These are phyloP conservation scores for Fusarium penzigii DNA, from an alignment of 2,329 filamentous ascomycete genomes.

Conservation along the genomic window DNA sequence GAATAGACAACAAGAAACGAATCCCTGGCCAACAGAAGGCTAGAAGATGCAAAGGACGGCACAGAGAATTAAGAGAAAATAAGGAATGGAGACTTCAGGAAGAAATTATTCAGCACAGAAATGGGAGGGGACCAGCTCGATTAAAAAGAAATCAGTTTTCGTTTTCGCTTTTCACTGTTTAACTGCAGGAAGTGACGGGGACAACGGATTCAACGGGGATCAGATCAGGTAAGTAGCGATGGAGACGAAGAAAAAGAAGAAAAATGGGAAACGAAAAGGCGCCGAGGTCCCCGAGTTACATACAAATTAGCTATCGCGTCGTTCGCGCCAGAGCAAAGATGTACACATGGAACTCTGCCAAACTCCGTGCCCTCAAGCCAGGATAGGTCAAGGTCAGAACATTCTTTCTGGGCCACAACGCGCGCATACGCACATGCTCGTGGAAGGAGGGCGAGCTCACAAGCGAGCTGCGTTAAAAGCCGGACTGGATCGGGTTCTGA, in stretches of 20 bases:
- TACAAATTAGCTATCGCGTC: constrained; percentile 2
- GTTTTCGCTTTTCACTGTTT: neutral
- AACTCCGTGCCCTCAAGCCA: too few species aligned
- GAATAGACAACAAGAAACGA: constrained; percentile 5
- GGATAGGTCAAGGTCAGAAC: too few species aligned
- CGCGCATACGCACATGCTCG: neutral
- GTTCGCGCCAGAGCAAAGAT: too few species aligned
- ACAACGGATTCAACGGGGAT: constrained; percentile 1
- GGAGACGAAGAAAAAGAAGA: constrained; percentile 2
- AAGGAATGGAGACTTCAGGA: constrained; percentile 16
- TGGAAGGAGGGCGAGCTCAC: neutral
- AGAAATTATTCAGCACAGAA: constrained; percentile 10
- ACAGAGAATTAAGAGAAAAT: constrained; percentile 6
- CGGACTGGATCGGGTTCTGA: neutral
- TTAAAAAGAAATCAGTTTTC: constrained; percentile 25
- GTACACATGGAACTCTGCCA: too few species aligned
- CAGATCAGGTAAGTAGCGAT: neutral
- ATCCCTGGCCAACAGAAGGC: constrained; percentile 5
- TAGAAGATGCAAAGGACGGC: neutral
- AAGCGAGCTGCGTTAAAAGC: neutral
- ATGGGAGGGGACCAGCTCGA: constrained; percentile 18
- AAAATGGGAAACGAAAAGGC: neutral
- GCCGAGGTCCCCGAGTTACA: constrained; percentile 7
- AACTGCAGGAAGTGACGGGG: constrained; percentile 21
- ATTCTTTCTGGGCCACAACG: neutral